These are phyloP conservation scores for Aspergillus eucalypticola DNA, from an alignment of 2,329 filamentous ascomycete species.

Conservation along the genomic window DNA sequence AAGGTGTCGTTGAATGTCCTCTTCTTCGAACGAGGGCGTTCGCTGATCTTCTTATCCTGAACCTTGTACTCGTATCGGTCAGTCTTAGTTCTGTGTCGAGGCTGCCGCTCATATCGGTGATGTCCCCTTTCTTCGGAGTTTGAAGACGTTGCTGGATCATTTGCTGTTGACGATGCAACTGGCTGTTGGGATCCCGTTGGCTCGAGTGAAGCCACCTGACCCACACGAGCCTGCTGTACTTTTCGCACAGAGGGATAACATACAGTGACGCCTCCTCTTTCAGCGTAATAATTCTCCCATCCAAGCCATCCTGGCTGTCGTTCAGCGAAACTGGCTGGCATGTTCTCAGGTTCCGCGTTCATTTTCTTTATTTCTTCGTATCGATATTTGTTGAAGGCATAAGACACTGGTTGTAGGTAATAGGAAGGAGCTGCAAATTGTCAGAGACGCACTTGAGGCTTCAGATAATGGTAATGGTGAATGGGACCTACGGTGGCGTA, in stretches of 20 bases:
- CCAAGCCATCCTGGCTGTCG: not conserved
- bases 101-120: constrained; percentile 50
- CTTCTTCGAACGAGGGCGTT: constrained; percentile 16
- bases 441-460: no score
- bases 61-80: constrained; percentile 56
- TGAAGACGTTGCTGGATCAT: not conserved
- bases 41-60: not conserved
- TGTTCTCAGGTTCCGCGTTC: no score
- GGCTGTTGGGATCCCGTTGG: not conserved
- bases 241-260: not conserved
- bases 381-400: no score
- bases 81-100: constrained; percentile 58
- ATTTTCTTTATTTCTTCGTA: no score
- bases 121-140: not conserved
- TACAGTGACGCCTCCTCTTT: no score
- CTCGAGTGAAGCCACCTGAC: not conserved
- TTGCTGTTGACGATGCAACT: no score
- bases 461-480: not conserved
- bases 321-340: no score
- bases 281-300: not conserved
- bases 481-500: not conserved
- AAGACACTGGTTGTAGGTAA: no score
- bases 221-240: not conserved
- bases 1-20: constrained; percentile 58
- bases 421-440: no score